Base-by-base conservation (phyloP, 2,329 filamentous ascomycete genomes). In the Gnomoniopsis sp. region DNA sequence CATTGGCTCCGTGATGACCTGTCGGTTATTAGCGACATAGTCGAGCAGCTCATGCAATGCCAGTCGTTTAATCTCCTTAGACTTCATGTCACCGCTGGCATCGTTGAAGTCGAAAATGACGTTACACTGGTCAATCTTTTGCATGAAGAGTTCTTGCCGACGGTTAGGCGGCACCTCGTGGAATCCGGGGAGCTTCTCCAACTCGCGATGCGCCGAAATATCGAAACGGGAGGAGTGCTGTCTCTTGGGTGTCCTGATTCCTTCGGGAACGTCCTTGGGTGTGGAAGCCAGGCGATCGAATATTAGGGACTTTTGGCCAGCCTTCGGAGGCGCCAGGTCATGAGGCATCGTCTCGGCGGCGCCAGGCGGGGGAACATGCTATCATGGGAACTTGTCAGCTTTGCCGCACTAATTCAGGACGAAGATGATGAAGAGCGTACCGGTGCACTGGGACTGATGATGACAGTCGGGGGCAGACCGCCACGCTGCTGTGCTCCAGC, bases 21-120 rank as follows among this genome's bases (percentile, higher is more conserved):
- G 93, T 67, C 95, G 86, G 73, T 99, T 99, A 76, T 98, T 98
- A 68, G 95, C 93, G 59, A 99, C 95, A 71, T 99, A 99, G 74
- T 99, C 95, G 64, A 99, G 84, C 62, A 99, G 81, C 74, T 99
- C 95, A 72, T 99, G 95, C 48, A 99, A 82, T 46, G 95, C 95
- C 66, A 99, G 79, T 69, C 95, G 86, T 81, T 99, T 99, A 82
- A 99, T 98, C 77, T 99, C 95, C 79, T 99, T 99, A 50, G 93
- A 96, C 75, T 99, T 99, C 93, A 99, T 98, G 72, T 99, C 95
- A 66, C 89, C 93, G 65, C 91, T 96, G 51, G 93, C 91, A 75
- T 99, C 95, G 72, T 98, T 99, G 79, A 99, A 99, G 77, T 99
- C 95, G 72, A 99, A 99, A 69, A 99, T 99, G 79, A 99, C 96